A percentile compares a stretch with the other conserved stretches of the same genome.
Conservation (phyloP, 2,329 filamentous ascomycete genomes). For the Stachybotrys chlorohalonatus region DNA sequence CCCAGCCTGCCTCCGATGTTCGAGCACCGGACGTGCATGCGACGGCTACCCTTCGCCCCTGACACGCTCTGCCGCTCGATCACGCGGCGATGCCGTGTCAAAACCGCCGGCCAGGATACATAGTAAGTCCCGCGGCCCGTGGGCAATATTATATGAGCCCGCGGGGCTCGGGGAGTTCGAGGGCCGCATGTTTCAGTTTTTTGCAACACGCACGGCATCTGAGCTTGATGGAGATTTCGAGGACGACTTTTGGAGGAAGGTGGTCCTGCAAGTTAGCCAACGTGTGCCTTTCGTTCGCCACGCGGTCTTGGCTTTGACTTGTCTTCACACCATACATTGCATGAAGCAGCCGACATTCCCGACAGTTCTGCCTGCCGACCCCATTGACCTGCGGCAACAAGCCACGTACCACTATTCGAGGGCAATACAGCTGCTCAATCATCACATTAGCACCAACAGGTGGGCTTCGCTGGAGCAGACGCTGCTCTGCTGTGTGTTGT, state of each 20-base stretch:
- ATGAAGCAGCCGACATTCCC: not conserved
- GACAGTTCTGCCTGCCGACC: not conserved
- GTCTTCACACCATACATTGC: not conserved
- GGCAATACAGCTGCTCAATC: not conserved
- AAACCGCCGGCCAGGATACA: not conserved
- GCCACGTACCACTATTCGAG: not conserved
- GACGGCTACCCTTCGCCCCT: not conserved
- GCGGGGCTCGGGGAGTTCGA: not conserved
- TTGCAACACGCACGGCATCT: not conserved
- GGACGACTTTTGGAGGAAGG: not conserved
- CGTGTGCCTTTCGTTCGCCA: not conserved
- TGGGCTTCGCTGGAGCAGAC: conserved; percentile 1
- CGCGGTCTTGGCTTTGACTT: conserved; percentile 1
- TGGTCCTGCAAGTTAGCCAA: conserved; percentile 1
- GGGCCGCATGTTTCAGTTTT: not conserved
- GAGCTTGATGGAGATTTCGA: not conserved
- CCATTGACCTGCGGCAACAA: not conserved
- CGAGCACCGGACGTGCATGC: not conserved
- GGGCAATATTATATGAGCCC: not conserved
- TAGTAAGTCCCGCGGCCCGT: not conserved
- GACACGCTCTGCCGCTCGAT: no score
- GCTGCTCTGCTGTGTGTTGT: not conserved
- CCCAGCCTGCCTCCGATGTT: not conserved
- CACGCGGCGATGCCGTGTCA: not conserved
- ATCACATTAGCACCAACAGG: not conserved